Percentiles rank a stretch among this genome's conserved stretches.
phyloP scores from a whole-genome alignment of 306 rosid species.

The Casuarina cunninghamiana region DNA sequence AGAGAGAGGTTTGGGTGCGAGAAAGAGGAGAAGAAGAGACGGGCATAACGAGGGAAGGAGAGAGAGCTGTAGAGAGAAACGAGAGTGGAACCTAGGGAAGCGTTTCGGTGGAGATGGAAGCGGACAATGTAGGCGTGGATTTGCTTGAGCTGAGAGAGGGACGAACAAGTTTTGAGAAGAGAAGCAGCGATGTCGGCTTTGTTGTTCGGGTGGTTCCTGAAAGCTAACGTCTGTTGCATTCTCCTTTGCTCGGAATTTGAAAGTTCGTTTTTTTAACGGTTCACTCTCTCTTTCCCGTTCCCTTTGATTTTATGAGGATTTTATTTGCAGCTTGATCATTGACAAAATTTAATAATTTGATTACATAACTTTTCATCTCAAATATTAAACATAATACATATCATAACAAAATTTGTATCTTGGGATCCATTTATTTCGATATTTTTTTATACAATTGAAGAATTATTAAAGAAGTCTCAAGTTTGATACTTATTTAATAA shows the following conservation, averaged over 20 bases:
- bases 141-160: conserved; percentile 18
- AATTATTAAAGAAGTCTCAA: no score
- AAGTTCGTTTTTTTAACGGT: neutral
- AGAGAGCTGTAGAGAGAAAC: conserved; percentile 25
- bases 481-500: no score
- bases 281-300: neutral
- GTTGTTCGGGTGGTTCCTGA: conserved; percentile 18
- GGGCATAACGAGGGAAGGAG: conserved; percentile 17
- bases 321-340: neutral
- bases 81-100: conserved; percentile 28
- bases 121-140: conserved; percentile 26
- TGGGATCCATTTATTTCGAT: no score
- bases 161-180: conserved; percentile 23
- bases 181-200: conserved; percentile 28
- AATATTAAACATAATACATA: no score
- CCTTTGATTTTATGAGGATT: neutral
- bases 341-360: no score
- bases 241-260: neutral
- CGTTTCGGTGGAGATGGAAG: conserved; percentile 25
- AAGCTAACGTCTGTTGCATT: neutral
- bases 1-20: conserved; percentile 22
- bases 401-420: no score
- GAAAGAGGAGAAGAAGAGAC: conserved; percentile 22
- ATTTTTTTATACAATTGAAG: no score
- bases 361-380: no score